Percentiles rank a stretch among this genome's conserved stretches.
These are phyloP conservation scores for Dendrobium huoshanense DNA, from an alignment of 106 monocot species.

Conservation along the genomic window DNA sequence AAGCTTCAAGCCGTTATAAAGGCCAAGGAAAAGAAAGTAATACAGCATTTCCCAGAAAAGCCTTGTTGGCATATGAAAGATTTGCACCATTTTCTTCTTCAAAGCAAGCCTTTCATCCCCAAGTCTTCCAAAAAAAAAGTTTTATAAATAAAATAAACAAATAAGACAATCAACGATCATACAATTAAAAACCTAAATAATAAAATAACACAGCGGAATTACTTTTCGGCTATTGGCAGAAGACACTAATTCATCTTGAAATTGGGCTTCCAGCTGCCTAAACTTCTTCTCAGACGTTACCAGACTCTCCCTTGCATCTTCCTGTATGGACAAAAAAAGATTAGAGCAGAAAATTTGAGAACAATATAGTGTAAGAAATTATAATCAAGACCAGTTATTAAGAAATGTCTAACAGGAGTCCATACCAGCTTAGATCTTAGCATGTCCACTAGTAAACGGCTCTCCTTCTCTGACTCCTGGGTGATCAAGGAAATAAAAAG, in stretches of 20 bases:
- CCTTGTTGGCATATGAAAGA: no score
- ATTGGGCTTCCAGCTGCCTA: slow-evolving; percentile 69
- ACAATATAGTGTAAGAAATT: background rate
- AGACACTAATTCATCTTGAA: slow-evolving; percentile 57
- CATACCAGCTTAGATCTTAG: slow-evolving; percentile 81
- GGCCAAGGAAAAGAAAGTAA: no score
- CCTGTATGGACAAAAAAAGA: slow-evolving; percentile 35
- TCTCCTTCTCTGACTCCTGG: slow-evolving; percentile 88
- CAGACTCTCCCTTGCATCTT: slow-evolving; percentile 84
- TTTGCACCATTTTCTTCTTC: no score
- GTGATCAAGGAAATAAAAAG: slow-evolving; percentile 8
- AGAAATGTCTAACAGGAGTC: background rate
- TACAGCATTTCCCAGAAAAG: no score
- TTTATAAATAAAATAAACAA: background rate
- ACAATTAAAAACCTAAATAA: background rate
- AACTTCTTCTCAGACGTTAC: slow-evolving; percentile 76
- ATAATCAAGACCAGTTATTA: background rate
- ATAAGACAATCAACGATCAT: slow-evolving; percentile 1
- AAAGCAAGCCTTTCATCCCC: no score
- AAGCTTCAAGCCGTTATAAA: no score
- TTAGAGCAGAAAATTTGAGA: background rate
- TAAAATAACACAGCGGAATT: background rate
- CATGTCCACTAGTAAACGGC: slow-evolving; percentile 64
- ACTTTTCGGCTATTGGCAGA: slow-evolving; percentile 60
- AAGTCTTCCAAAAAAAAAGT: background rate